Conservation (phyloP, 1,284 basidiomycete species). For the Pascua guehoae region DNA sequence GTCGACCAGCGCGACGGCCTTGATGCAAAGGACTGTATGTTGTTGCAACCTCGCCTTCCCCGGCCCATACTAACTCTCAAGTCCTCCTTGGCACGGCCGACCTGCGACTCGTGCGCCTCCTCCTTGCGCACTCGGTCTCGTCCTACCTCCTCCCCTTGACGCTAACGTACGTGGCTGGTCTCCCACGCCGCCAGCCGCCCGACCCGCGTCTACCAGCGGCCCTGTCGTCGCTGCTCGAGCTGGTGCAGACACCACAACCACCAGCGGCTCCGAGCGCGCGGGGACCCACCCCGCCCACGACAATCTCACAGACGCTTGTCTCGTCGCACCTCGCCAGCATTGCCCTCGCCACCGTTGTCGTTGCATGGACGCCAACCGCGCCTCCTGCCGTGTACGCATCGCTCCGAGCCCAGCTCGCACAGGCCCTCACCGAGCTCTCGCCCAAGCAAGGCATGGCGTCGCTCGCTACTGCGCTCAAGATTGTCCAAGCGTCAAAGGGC, state of each 20-base stretch:
- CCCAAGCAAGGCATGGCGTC: constrained; percentile 30
- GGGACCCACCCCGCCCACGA: constrained; percentile 15
- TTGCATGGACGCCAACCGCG: constrained; percentile 34
- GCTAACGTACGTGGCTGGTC: constrained; percentile 18
- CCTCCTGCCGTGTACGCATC: constrained; percentile 17
- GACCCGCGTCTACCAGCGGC: constrained; percentile 4
- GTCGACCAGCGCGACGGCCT: constrained; percentile 19
- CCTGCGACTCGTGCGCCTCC: constrained; percentile 26
- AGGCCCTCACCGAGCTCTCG: constrained; percentile 16
- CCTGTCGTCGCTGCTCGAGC: constrained; percentile 16
- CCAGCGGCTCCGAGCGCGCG: constrained; percentile 14
- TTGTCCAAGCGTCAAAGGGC: constrained; percentile 11
- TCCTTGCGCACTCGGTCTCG: constrained; percentile 27
- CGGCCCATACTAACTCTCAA: constrained; percentile 5
- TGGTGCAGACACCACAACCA: constrained; percentile 21
- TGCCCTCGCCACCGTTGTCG: constrained; percentile 24
- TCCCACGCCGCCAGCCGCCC: constrained; percentile 3
- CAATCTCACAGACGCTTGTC: constrained; percentile 29
- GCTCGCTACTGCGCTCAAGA: constrained; percentile 26
- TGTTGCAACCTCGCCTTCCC: no score
- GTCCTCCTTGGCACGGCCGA: constrained; percentile 40
- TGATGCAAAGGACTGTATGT: constrained; percentile 30
- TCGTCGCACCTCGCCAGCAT: constrained; percentile 27
- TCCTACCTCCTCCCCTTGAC: constrained; percentile 25
- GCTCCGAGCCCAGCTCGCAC: constrained; percentile 18